Percentiles rank a stretch among this genome's conserved stretches.
Conservation (phyloP, 805 yeast species). For the Monosporozyma aquatica region DNA sequence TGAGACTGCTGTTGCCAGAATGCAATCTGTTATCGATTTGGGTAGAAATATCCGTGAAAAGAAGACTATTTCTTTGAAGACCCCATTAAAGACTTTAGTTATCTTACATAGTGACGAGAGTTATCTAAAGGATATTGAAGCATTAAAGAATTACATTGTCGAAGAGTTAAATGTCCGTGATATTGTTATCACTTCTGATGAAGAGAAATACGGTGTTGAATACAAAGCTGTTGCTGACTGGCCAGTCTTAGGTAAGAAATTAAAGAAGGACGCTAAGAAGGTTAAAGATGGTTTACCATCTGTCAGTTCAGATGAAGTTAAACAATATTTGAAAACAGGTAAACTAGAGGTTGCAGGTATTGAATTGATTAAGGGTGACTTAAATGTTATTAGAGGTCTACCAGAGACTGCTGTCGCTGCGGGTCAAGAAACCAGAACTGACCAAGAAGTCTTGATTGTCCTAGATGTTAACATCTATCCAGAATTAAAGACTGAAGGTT, state of each 20-base stretch:
- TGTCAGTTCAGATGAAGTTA: slow-evolving; percentile 75
- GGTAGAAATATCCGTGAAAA: slow-evolving; percentile 97
- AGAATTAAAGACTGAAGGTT: slow-evolving; percentile 85
- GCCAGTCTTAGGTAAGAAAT: slow-evolving; percentile 96
- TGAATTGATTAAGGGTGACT: slow-evolving; percentile 75
- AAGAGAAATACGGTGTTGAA: slow-evolving; percentile 81
- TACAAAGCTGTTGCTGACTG: slow-evolving; percentile 96
- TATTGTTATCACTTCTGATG: slow-evolving; percentile 79
- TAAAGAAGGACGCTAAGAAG: slow-evolving; percentile 85
- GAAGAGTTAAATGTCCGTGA: slow-evolving; percentile 94
- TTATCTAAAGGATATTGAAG: slow-evolving; percentile 69
- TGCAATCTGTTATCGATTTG: slow-evolving; percentile 94
- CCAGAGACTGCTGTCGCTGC: slow-evolving; percentile 54
- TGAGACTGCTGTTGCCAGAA: slow-evolving; percentile 82
- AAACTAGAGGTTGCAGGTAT: slow-evolving; percentile 82
- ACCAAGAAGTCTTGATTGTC: slow-evolving; percentile 80
- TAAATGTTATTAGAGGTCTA: slow-evolving; percentile 81
- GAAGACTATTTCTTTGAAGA: slow-evolving; percentile 86
- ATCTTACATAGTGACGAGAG: slow-evolving; percentile 70
- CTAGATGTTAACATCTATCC: slow-evolving; percentile 82
- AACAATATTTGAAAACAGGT: slow-evolving; percentile 61
- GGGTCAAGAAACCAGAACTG: slow-evolving; percentile 83
- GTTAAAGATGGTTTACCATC: slow-evolving; percentile 90
- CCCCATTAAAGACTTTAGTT: slow-evolving; percentile 83
- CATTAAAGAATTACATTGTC: slow-evolving; percentile 65